phyloP scores from a whole-genome alignment of 1,139 yeast species.

The Debaryomyces singareniensis region DNA sequence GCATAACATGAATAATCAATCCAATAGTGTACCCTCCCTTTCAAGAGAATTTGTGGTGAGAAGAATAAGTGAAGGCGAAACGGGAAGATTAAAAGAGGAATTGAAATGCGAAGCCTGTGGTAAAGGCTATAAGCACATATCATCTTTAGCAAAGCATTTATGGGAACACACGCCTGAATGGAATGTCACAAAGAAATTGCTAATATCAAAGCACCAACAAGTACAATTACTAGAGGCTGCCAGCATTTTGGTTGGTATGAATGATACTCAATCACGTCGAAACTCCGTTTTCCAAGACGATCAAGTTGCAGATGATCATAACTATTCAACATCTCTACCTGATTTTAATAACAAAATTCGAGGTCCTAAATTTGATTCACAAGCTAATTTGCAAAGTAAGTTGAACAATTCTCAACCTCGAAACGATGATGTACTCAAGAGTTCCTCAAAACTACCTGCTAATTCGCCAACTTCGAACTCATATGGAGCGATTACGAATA shows the following conservation, averaged over 20 bases:
- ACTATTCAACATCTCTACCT: conserved; percentile 8
- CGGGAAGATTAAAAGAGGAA: conserved; percentile 77
- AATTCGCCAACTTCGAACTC: conserved; percentile 8
- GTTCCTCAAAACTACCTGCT: no score
- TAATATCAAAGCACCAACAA: conserved; percentile 86
- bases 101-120: conserved; percentile 87
- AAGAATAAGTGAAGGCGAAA: conserved; percentile 79
- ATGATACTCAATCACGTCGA: conserved; percentile 32
- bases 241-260: conserved; percentile 76
- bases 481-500: conserved; percentile 3
- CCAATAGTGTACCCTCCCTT: conserved; percentile 42
- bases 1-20: conserved; percentile 7
- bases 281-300: conserved; percentile 10
- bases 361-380: no score
- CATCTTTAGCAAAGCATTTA: conserved; percentile 69
- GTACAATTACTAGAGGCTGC: conserved; percentile 88
- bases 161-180: conserved; percentile 88
- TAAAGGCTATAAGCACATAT: conserved; percentile 80
- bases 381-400: no score
- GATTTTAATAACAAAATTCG: conserved; percentile 7
- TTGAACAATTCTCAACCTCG: no score
- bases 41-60: conserved; percentile 75
- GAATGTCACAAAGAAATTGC: conserved; percentile 74
- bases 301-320: conserved; percentile 6
- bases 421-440: no score